A percentile compares a stretch with the other conserved stretches of the same genome.
phyloP scores from a whole-genome alignment of 2,329 filamentous ascomycete genomes.

The Fusarium armeniacum region DNA sequence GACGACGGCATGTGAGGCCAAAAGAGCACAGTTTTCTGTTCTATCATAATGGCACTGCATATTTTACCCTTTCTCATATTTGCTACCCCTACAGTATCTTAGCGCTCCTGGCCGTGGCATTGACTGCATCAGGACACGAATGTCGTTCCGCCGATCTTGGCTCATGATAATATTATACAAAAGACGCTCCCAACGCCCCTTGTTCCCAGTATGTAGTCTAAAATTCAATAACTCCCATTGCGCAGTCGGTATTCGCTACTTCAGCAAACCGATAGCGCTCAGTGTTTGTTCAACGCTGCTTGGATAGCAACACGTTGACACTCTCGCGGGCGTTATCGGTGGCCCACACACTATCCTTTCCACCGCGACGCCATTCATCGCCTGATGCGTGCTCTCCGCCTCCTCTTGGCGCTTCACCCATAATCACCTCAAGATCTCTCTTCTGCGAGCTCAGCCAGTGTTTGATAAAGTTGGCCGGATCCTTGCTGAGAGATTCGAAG shows the following conservation, averaged over 20 bases:
- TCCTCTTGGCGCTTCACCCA: slow-evolving; percentile 82
- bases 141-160: slow-evolving; percentile 34
- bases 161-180: slow-evolving; percentile 49
- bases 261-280: slow-evolving; percentile 6
- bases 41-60: slow-evolving; percentile 32
- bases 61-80: slow-evolving; percentile 26
- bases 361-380: slow-evolving; percentile 78
- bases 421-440: slow-evolving; percentile 87
- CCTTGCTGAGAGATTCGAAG: slow-evolving; percentile 80
- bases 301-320: slow-evolving; percentile 71
- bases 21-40: slow-evolving; percentile 26
- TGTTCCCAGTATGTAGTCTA: slow-evolving; percentile 40
- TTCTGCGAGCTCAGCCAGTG: slow-evolving; percentile 94
- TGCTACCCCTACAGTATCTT: slow-evolving; percentile 29
- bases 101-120: slow-evolving; percentile 21
- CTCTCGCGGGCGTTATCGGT: slow-evolving; percentile 73
- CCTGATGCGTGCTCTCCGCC: slow-evolving; percentile 67
- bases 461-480: slow-evolving; percentile 86
- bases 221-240: slow-evolving; percentile 45
- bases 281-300: slow-evolving; percentile 57
- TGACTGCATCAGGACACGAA: slow-evolving; percentile 23
- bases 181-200: slow-evolving; percentile 48
- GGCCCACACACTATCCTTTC: slow-evolving; percentile 67
- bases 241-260: slow-evolving; percentile 12
- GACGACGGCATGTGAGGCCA: slow-evolving; percentile 23